Percentiles rank a stretch among this genome's conserved stretches.
Evolutionary conservation across 352 stramenopile species (phyloP).

Genomic region (Globisporangium spinosum): DNA sequence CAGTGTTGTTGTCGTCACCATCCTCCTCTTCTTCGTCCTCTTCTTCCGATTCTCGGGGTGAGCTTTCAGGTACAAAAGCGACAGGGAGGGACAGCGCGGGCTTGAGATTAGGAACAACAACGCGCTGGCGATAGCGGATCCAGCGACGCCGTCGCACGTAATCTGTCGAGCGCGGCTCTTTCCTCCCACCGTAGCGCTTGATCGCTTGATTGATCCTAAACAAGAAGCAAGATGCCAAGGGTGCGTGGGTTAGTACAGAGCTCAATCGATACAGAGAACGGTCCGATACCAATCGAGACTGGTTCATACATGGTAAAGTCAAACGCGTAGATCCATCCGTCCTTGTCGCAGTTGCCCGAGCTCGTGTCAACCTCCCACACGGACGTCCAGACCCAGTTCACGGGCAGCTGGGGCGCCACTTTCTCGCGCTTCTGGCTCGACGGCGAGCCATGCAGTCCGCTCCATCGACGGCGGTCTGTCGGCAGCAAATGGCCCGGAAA

Average conservation of each 20-base stretch:
- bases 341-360: constrained; percentile 47
- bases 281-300: background rate
- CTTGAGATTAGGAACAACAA: constrained; percentile 7
- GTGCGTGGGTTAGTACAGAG: background rate
- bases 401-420: constrained; percentile 60
- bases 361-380: constrained; percentile 55
- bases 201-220: constrained; percentile 57
- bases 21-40: constrained; percentile 4
- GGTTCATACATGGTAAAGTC: constrained; percentile 60
- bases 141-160: constrained; percentile 68
- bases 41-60: background rate
- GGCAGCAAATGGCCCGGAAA: constrained; percentile 68
- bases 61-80: background rate
- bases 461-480: constrained; percentile 63
- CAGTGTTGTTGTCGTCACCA: constrained; percentile 2
- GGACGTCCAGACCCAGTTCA: constrained; percentile 64
- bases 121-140: constrained; percentile 48
- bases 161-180: constrained; percentile 50
- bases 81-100: background rate
- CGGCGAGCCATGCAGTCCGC: constrained; percentile 45
- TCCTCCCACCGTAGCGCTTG: constrained; percentile 52
- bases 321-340: constrained; percentile 77
- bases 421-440: constrained; percentile 55
- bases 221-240: background rate
- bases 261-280: background rate